phyloP scores from a whole-genome alignment of 108 stramenopile genomes.

The Nitzschia inconspicua region DNA sequence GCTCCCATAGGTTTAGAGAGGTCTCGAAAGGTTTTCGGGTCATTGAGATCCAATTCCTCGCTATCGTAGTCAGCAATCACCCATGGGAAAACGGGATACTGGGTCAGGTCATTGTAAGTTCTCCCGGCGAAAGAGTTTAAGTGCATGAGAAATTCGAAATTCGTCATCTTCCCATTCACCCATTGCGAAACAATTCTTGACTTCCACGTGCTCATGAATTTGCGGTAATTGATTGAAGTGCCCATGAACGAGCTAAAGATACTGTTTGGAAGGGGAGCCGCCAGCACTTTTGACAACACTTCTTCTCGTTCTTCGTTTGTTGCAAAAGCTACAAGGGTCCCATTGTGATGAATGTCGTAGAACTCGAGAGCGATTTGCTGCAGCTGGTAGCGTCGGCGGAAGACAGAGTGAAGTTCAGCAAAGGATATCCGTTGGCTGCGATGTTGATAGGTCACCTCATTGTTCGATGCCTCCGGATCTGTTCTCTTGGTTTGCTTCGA shows the following conservation, averaged over 20 bases:
- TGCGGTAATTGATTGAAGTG: constrained; percentile 82
- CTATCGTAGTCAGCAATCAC: constrained; percentile 94
- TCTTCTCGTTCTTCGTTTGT: constrained; percentile 73
- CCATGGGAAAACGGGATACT: constrained; percentile 99
- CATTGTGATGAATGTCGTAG: constrained; percentile 80
- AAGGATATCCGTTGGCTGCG: constrained; percentile 84
- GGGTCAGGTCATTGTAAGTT: constrained; percentile 93
- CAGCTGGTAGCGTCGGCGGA: constrained; percentile 88
- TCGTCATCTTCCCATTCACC: constrained; percentile 89
- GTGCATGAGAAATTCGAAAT: constrained; percentile 98
- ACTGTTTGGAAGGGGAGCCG: constrained; percentile 79
- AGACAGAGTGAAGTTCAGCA: constrained; percentile 78
- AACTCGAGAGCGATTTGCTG: constrained; percentile 94
- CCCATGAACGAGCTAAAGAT: constrained; percentile 59
- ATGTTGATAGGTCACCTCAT: constrained; percentile 81
- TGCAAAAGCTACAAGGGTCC: constrained; percentile 72
- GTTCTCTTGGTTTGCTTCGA: constrained; percentile 30
- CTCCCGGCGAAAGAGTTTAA: constrained; percentile 97
- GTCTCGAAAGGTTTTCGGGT: constrained; percentile 90
- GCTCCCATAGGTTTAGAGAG: constrained; percentile 96
- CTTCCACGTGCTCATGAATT: constrained; percentile 81
- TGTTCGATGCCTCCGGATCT: constrained; percentile 24
- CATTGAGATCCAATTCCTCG: constrained; percentile 88
- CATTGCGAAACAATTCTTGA: constrained; percentile 80
- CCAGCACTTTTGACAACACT: constrained; percentile 63